These are phyloP conservation scores for Colletotrichum paranaense DNA, from an alignment of 2,329 filamentous ascomycete species.

Conservation along the genomic window DNA sequence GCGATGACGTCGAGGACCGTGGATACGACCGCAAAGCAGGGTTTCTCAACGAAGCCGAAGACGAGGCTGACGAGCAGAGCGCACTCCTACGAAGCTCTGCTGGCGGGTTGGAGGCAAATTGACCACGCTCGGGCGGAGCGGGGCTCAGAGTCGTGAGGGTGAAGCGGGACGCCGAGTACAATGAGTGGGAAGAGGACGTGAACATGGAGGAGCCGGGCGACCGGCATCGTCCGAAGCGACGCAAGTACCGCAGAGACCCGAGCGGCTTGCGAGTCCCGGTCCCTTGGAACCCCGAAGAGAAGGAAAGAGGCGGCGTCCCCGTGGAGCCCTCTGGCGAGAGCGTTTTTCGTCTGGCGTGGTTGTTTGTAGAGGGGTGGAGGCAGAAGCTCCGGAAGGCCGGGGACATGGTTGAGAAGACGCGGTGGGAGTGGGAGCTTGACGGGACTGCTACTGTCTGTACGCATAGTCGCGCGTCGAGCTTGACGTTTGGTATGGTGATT, in stretches of 20 bases:
- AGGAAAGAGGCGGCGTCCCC: conserved; percentile 4
- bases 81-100: conserved; percentile 41
- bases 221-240: not conserved
- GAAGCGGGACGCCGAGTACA: conserved; percentile 30
- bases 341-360: conserved; percentile 49
- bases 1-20: conserved; percentile 36
- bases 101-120: conserved; percentile 40
- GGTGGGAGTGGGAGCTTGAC: conserved; percentile 45
- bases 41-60: conserved; percentile 36
- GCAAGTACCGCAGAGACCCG: conserved; percentile 21
- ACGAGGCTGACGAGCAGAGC: conserved; percentile 43
- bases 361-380: conserved; percentile 52
- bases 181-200: not conserved
- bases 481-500: conserved; percentile 5
- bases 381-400: conserved; percentile 44
- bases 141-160: conserved; percentile 26
- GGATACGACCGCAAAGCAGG: conserved; percentile 25
- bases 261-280: conserved; percentile 27
- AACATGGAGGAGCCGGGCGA: not conserved
- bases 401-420: conserved; percentile 46
- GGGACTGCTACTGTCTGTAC: conserved; percentile 36
- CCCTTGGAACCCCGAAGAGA: not conserved
- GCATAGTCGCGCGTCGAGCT: conserved; percentile 18
- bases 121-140: conserved; percentile 52
- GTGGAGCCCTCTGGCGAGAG: conserved; percentile 37